A percentile compares a stretch with the other conserved stretches of the same genome.
phyloP scores from a whole-genome alignment of 2,329 filamentous ascomycete genomes.

The Colletotrichum agaves region DNA sequence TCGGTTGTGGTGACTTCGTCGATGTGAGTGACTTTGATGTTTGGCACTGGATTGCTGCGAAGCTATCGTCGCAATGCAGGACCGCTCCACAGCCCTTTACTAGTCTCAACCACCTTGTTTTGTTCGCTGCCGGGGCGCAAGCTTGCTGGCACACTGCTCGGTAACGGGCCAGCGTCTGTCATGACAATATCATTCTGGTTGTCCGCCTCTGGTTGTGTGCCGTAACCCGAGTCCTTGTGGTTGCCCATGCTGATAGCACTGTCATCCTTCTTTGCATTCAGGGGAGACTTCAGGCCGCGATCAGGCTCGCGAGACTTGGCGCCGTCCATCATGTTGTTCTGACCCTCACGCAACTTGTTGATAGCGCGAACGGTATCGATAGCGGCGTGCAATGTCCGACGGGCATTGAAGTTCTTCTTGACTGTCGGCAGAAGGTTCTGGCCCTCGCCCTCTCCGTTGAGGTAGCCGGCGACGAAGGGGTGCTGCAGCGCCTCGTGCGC shows the following conservation, averaged over 20 bases:
- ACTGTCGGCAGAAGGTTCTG: constrained; percentile 74
- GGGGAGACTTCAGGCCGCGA: constrained; percentile 47
- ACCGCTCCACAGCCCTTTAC: constrained; percentile 69
- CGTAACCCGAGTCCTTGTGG: constrained; percentile 61
- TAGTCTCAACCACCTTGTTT: constrained; percentile 71
- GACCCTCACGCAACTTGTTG: constrained; percentile 75
- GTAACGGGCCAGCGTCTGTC: constrained; percentile 53
- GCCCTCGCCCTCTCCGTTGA: constrained; percentile 58
- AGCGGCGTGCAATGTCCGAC: constrained; percentile 74
- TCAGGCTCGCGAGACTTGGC: constrained; percentile 61
- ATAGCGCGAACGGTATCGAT: constrained; percentile 78
- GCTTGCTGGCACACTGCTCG: constrained; percentile 57
- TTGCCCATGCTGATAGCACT: constrained; percentile 54
- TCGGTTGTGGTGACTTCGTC: neutral
- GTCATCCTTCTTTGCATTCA: constrained; percentile 54
- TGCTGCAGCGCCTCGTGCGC: constrained; percentile 81
- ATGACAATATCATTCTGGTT: constrained; percentile 58
- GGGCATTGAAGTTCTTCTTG: constrained; percentile 80
- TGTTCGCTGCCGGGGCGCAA: constrained; percentile 65
- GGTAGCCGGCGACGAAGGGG: constrained; percentile 69
- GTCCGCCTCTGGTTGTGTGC: constrained; percentile 51
- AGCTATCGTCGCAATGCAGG: constrained; percentile 32
- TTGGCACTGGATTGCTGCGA: constrained; percentile 6
- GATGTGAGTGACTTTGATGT: neutral
- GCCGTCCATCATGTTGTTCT: constrained; percentile 72